Base-by-base conservation (phyloP, 192 early-diverging fungal species). In the Kappamyces sp. region DNA sequence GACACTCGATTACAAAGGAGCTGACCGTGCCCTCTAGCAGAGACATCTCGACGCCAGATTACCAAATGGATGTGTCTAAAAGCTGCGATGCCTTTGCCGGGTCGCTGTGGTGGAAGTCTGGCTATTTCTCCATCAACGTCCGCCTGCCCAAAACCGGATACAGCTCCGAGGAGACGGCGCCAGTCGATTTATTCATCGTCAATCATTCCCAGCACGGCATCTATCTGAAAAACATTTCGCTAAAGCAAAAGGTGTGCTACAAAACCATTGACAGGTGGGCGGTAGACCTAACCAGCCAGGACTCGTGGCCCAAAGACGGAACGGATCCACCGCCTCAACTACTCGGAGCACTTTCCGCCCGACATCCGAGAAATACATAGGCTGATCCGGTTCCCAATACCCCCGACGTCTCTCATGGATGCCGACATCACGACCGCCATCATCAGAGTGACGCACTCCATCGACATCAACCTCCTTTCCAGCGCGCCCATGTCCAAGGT, bases 181-280 rank as follows among this genome's bases (percentile, higher is more conserved):
- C 69, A 5, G 34, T 71, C 8, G 47, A 45, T 29, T 37, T 71
- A 8, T 61, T 63, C 7, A 63, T 71, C 29, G 50, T 53, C 11
- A 71, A 71, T 45, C 57, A 71, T 32, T 71, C 69, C 3, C 47
- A 45, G 32, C 40, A 49, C 48, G 69, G 62, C 4, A 45, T 57
- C 1, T 31, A 59, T 0, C 15, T 71, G 7, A 42, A 64, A 9
- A 64, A 63, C 4, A 39, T 71, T 1, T 59, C 29, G 32, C 29
- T 71, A 5, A 71, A 71, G 39, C 69, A 71, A 57, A 45, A 59
- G 15, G 65, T 54, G 12, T 59, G 41, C 30, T 71, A 71, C 54
- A 47, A 61, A 32, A 61, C 53, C 2, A n/a, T 68, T 15, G 47
- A 14, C 22, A 22, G 22, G 22, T 22, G 22, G 22, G 22, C 22